These are phyloP conservation scores for Blastocladiella britannica DNA, from an alignment of 192 early-diverging fungal species.

Conservation along the genomic window DNA sequence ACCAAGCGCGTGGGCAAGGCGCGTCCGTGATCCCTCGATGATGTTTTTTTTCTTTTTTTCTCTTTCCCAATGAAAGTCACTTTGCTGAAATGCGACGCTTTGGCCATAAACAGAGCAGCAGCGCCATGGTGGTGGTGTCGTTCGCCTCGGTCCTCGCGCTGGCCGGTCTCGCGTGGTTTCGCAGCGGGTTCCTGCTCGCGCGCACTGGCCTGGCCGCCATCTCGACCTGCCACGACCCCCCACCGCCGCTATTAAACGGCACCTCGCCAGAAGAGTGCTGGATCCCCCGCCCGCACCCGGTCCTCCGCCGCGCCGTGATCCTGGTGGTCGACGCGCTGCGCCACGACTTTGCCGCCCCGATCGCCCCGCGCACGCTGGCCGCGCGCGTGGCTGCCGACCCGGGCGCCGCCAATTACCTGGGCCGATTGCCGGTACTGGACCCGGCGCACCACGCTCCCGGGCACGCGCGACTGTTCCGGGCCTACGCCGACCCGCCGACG, in stretches of 20 bases:
- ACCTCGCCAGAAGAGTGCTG: not conserved
- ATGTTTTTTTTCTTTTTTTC: too few relatives aligned
- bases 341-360: constrained; percentile 3
- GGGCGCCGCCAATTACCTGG: too few relatives aligned
- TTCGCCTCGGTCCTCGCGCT: not conserved
- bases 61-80: too few relatives aligned
- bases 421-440: constrained; percentile 17
- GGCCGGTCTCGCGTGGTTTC: constrained; percentile 13
- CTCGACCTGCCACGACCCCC: constrained; percentile 3
- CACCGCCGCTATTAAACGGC: not conserved
- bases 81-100: too few relatives aligned
- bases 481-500: constrained; percentile 34
- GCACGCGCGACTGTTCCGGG: constrained; percentile 18
- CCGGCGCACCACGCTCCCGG: constrained; percentile 27
- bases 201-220: constrained; percentile 34
- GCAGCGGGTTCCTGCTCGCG: constrained; percentile 48
- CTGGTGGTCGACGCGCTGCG: constrained; percentile 16
- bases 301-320: not conserved
- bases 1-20: too few relatives aligned
- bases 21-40: too few relatives aligned
- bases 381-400: not conserved
- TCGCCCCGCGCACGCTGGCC: constrained; percentile 8
- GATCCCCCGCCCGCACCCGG: constrained; percentile 2
- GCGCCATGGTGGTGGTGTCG: too few relatives aligned
- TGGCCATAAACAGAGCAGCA: too few relatives aligned